Base-by-base conservation (phyloP, 139 green algal species). In the Chlamydomonas eustigma region DNA sequence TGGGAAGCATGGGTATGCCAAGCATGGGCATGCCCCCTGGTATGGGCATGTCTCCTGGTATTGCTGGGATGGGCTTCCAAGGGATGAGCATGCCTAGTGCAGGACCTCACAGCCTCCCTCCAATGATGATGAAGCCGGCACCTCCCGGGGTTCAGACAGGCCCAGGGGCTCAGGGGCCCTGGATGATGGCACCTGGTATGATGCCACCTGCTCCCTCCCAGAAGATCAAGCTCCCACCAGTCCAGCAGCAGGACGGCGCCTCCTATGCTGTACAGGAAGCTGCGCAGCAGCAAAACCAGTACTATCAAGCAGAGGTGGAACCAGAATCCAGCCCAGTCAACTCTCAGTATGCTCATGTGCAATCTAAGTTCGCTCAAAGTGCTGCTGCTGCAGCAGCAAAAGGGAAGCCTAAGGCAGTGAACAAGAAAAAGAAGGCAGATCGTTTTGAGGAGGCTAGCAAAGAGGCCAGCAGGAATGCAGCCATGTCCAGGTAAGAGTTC, bases 381-480 rank as follows among this genome's bases (percentile, higher is more conserved):
- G 70, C 77, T 12, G 58, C 34, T 0, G 52, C 5, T 24, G 1
- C 35, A 37, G 69, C 37, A 3, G 51, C 68, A 36, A 71, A 77
- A 8, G 71, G 18, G 5, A 72, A 34, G 50, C 51, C 39, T n/a
- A 76, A 83, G 73, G 28, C 8, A 4, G 71, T 66, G 28, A 51
- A 8, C 28, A 67, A 71, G 12, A 74, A 69, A 18, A 83, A 82
- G 58, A 75, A 80, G 78, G 68, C 52, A 33, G 78, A 84, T 39
- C 63, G 81, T 28, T 86, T 86, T 52, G 78, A 79, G 52, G 81
- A 86, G 75, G 66, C 50, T 2, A 73, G 71, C 36, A 80, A 74
- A 39, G 79, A 83, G 32, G 75, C 74, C 36, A 74, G 52, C 35
- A 73, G 79, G 37, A 65, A 82, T 12, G 65, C 76, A 35, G 76